Evolutionary conservation across 805 yeast species (phyloP).

Genomic region (Candida palmyrensis): DNA sequence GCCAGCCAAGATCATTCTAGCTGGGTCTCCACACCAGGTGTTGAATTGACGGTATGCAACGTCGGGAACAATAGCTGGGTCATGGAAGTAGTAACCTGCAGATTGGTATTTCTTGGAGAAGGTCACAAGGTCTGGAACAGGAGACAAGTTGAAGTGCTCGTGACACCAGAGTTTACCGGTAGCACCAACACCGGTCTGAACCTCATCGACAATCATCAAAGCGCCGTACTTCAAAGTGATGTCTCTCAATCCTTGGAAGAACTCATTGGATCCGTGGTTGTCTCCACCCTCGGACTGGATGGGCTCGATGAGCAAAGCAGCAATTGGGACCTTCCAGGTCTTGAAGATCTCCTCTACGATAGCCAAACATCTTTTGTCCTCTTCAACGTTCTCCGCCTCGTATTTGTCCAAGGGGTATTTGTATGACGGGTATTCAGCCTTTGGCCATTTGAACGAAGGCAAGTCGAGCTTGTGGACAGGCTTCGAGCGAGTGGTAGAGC

Average conservation of each 20-base stretch:
- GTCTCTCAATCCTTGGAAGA: conserved; percentile 81
- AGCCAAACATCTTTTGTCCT: conserved; percentile 76
- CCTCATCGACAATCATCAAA: conserved; percentile 77
- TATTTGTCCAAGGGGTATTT: conserved; percentile 76
- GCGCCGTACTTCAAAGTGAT: conserved; percentile 66
- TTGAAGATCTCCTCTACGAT: conserved; percentile 68
- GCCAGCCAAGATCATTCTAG: conserved; percentile 69
- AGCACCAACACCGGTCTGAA: conserved; percentile 88
- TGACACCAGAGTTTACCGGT: conserved; percentile 86
- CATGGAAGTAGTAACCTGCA: conserved; percentile 80
- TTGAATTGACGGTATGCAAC: conserved; percentile 84
- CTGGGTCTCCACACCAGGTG: conserved; percentile 94
- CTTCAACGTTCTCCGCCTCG: conserved; percentile 59
- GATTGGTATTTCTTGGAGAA: conserved; percentile 87
- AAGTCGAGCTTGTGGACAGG: conserved; percentile 90
- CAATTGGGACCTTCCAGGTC: conserved; percentile 72
- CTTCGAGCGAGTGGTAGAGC: conserved; percentile 87
- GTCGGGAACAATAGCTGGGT: conserved; percentile 68
- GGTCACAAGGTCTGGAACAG: conserved; percentile 80
- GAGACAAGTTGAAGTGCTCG: conserved; percentile 71
- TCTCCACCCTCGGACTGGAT: conserved; percentile 91
- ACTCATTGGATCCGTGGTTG: conserved; percentile 72
- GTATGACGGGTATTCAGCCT: conserved; percentile 84
- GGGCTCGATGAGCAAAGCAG: conserved; percentile 88
- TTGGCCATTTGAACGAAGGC: conserved; percentile 96